A percentile compares a stretch with the other conserved stretches of the same genome.
These are phyloP conservation scores for Trametes elegans DNA, from an alignment of 768 basidiomycete species.

Conservation along the genomic window DNA sequence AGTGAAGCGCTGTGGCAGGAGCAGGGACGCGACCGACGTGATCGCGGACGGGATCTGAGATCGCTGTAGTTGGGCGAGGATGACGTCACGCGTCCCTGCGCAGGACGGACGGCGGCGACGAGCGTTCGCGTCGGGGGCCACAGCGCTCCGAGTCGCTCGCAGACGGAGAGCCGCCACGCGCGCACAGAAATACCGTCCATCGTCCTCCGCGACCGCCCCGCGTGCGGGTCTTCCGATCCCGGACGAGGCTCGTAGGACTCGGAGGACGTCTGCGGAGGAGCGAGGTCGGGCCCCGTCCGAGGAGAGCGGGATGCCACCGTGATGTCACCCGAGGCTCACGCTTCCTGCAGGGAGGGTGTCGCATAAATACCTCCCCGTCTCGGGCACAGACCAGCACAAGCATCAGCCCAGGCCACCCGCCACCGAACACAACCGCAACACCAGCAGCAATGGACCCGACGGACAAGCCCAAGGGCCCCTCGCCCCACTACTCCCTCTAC, in stretches of 20 bases:
- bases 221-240: too few species aligned
- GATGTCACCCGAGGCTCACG: constrained; percentile 10
- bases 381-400: neutral
- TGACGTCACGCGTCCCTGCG: constrained; percentile 16
- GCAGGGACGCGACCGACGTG: constrained; percentile 6
- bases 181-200: constrained; percentile 4
- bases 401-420: neutral
- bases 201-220: too few species aligned
- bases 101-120: constrained; percentile 4
- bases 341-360: neutral
- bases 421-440: neutral
- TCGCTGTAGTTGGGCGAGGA: too few species aligned
- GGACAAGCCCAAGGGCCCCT: constrained; percentile 45
- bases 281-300: neutral
- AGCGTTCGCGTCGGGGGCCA: neutral
- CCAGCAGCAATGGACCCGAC: constrained; percentile 41
- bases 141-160: neutral
- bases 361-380: neutral
- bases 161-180: neutral
- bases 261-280: neutral
- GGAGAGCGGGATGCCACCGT: constrained; percentile 15
- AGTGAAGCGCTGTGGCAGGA: neutral
- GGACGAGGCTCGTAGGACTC: too few species aligned
- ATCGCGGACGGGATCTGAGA: neutral
- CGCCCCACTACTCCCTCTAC: constrained; percentile 50